A percentile compares a stretch with the other conserved stretches of the same genome.
Conservation (phyloP, 768 basidiomycete genomes). For the Boletus rubescentipes region DNA sequence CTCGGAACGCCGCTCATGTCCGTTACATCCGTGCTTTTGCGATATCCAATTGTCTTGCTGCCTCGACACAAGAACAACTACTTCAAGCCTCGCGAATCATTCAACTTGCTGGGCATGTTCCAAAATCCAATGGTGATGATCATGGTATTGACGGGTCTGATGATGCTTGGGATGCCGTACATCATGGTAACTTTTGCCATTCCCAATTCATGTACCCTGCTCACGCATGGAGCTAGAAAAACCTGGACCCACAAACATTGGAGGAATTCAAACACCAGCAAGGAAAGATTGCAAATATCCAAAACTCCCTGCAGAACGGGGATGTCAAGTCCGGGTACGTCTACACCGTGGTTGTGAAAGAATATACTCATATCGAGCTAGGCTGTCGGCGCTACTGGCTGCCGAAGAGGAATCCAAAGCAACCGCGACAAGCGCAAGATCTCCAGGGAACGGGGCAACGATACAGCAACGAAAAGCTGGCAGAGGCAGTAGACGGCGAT, state of each 20-base stretch:
- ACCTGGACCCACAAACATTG: slow-evolving; percentile 67
- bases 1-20: slow-evolving; percentile 69
- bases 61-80: slow-evolving; percentile 59
- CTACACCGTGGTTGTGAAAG: slow-evolving; percentile 4
- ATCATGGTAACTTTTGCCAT: slow-evolving; percentile 54
- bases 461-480: slow-evolving; percentile 36
- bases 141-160: slow-evolving; percentile 62
- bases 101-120: slow-evolving; percentile 74
- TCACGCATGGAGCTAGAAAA: slow-evolving; percentile 50
- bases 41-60: slow-evolving; percentile 59
- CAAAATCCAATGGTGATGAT: slow-evolving; percentile 84
- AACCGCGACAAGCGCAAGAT: slow-evolving; percentile 18
- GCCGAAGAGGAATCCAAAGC: slow-evolving; percentile 39
- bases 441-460: slow-evolving; percentile 20
- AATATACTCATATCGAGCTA: slow-evolving; percentile 20
- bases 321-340: slow-evolving; percentile 59
- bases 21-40: slow-evolving; percentile 49
- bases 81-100: slow-evolving; percentile 68
- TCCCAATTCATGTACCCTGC: neutral
- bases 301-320: slow-evolving; percentile 56
- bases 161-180: slow-evolving; percentile 75
- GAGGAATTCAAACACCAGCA: slow-evolving; percentile 65
- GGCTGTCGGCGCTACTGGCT: slow-evolving; percentile 46
- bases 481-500: slow-evolving; percentile 36
- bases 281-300: slow-evolving; percentile 52